Evolutionary conservation across 129 eudicot species (phyloP), one percentile per base, ranked within the genome.

Genomic region (Tanacetum coccineum): DNA sequence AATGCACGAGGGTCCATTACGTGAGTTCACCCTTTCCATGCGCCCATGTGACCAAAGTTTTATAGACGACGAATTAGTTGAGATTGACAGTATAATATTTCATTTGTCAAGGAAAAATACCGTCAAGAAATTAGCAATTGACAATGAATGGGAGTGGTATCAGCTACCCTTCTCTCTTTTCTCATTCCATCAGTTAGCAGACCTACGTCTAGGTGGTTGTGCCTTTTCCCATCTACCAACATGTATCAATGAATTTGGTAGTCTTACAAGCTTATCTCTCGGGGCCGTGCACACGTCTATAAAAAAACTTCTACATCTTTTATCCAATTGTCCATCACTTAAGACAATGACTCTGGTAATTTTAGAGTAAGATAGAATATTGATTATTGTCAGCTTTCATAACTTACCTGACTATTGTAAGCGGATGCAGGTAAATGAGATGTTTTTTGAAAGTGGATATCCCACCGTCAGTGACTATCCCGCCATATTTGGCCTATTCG

Each of bases 71-170:
- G 22, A 11, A 18, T 19, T 22, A 18, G 60, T 9, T 18, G 60
- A 55, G 30, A 55, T 55, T 20, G 32, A 55, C 3, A 2, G 21
- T 18, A 55, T 55, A 19, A 55, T 55, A 55, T 4, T 0, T 55
- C 60, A 55, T 55, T 55, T 55, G 60, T 18, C 32, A 2, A 55
- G 60, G 13, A 55, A 55, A 18, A n/a, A 3, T 55, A n/a, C 60
- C 4, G 6, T 55, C 30, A 55, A 55, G 60, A 55, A 55, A 55
- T 20, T 55, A 18, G 22, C n/a, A 9, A 22, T 55, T 4, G 11
- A 20, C 13, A 18, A 18, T 12, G 22, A 36, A 36, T 36, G 42
- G 42, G 42, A 2, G 21, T 55, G 13, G 60, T 55, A 55, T 55
- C 20, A 18, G 12, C 13, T 19, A 13, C 60, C 60, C 12, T 55